Percentiles rank a stretch among this genome's conserved stretches.
phyloP scores from a whole-genome alignment of 2,329 filamentous ascomycete genomes.

The Lasiodiplodia theobromae region DNA sequence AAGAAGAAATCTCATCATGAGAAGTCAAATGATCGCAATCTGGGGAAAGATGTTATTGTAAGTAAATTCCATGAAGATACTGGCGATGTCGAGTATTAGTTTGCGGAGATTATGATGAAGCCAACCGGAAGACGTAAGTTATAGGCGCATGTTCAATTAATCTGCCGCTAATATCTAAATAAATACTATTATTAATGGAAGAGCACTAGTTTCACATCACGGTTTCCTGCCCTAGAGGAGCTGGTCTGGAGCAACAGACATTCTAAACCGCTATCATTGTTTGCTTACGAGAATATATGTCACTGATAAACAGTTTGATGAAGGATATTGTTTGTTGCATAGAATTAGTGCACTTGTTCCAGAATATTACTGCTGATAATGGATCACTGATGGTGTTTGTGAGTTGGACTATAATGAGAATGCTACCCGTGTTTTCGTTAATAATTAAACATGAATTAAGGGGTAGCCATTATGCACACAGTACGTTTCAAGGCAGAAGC shows the following conservation, averaged over 20 bases:
- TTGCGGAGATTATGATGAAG: conserved; percentile 48
- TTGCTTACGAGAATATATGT: conserved; percentile 62
- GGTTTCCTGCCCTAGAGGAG: conserved; percentile 53
- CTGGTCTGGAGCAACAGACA: conserved; percentile 59
- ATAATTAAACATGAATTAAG: too few relatives aligned
- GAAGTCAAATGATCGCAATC: conserved; percentile 62
- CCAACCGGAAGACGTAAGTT: conserved; percentile 46
- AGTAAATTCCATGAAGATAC: conserved; percentile 53
- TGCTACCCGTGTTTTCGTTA: too few relatives aligned
- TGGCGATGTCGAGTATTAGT: conserved; percentile 57
- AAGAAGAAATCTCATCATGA: conserved; percentile 60
- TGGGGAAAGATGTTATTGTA: conserved; percentile 58
- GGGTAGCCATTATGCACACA: too few relatives aligned
- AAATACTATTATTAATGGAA: conserved; percentile 61
- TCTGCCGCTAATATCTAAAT: too few relatives aligned
- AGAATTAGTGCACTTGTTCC: too few relatives aligned
- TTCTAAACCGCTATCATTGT: conserved; percentile 61
- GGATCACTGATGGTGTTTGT: too few relatives aligned
- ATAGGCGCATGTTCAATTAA: background rate
- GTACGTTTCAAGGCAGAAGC: too few relatives aligned
- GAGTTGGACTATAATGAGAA: too few relatives aligned
- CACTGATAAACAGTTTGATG: background rate
- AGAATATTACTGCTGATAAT: too few relatives aligned
- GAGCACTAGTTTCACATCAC: conserved; percentile 62
- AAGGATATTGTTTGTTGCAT: too few relatives aligned